A percentile compares a stretch with the other conserved stretches of the same genome.
phyloP scores from a whole-genome alignment of 352 stramenopile genomes.

The Phytophthora foliorum region DNA sequence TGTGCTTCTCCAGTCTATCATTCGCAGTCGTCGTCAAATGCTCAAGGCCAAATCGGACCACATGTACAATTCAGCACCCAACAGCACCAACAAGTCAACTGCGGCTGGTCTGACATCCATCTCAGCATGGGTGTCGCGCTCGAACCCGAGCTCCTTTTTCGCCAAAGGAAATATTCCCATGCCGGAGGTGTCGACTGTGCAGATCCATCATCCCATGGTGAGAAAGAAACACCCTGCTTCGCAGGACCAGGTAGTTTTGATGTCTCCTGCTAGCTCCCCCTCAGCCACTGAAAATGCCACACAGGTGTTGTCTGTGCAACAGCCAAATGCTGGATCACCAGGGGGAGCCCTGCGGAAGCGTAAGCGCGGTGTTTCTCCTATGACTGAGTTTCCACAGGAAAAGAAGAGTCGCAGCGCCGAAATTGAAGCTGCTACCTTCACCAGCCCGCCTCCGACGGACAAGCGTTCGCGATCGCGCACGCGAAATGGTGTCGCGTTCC shows the following conservation, averaged over 20 bases:
- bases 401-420: constrained; percentile 33
- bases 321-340: constrained; percentile 23
- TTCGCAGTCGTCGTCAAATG: constrained; percentile 81
- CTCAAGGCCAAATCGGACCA: constrained; percentile 65
- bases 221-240: constrained; percentile 57
- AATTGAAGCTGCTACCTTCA: constrained; percentile 37
- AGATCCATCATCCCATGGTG: constrained; percentile 69
- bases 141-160: constrained; percentile 46
- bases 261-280: constrained; percentile 12
- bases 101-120: constrained; percentile 41
- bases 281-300: constrained; percentile 28
- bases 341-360: constrained; percentile 32
- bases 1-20: constrained; percentile 70
- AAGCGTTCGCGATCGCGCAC: constrained; percentile 24
- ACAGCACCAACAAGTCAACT: constrained; percentile 7
- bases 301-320: constrained; percentile 35
- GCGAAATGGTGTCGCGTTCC: constrained; percentile 41
- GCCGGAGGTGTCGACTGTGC: constrained; percentile 11
- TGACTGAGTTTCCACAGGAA: constrained; percentile 1
- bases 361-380: constrained; percentile 36
- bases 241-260: constrained; percentile 15
- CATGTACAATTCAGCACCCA: constrained; percentile 18
- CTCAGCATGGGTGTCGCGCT: constrained; percentile 47
- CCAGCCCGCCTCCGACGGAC: constrained; percentile 43
- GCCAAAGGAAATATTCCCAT: constrained; percentile 11